Conservation (phyloP, 257 asterid species). For the Hygrophila difformis region DNA sequence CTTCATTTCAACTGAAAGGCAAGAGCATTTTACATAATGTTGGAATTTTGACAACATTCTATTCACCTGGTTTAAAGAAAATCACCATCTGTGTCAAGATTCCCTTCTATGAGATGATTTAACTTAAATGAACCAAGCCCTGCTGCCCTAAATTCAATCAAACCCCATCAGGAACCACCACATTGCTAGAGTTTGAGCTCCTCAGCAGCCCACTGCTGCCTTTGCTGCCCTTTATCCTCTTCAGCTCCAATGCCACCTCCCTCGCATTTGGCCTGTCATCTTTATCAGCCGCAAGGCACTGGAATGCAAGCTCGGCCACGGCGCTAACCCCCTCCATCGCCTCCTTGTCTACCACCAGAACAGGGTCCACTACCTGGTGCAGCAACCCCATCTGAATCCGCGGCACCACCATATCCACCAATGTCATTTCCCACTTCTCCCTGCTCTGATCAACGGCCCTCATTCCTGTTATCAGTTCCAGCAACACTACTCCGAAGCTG, state of each 20-base stretch:
- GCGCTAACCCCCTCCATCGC: slow-evolving; percentile 62
- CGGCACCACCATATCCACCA: slow-evolving; percentile 86
- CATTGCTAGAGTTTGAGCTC: slow-evolving; percentile 49
- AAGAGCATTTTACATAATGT: slow-evolving; percentile 7
- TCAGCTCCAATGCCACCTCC: slow-evolving; percentile 70
- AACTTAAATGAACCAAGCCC: too few relatives aligned
- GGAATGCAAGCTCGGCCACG: slow-evolving; percentile 81
- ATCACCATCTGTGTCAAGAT: too few relatives aligned
- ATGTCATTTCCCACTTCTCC: slow-evolving; percentile 76
- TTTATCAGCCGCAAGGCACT: slow-evolving; percentile 74
- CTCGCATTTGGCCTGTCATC: slow-evolving; percentile 83
- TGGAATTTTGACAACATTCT: too few relatives aligned
- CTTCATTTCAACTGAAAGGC: not conserved
- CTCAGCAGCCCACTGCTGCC: slow-evolving; percentile 34
- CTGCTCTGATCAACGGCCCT: slow-evolving; percentile 74
- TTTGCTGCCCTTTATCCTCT: slow-evolving; percentile 51
- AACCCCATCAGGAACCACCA: slow-evolving; percentile 63
- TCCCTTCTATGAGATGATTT: too few relatives aligned
- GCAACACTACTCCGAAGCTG: slow-evolving; percentile 80
- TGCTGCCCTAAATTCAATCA: not conserved
- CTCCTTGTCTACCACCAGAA: slow-evolving; percentile 51
- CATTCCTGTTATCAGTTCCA: slow-evolving; percentile 86
- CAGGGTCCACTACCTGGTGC: slow-evolving; percentile 77
- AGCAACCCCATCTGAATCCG: slow-evolving; percentile 89
- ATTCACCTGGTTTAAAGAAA: too few relatives aligned